Conservation (phyloP, 2,329 filamentous ascomycete genomes). For the Xylaria polymorpha region DNA sequence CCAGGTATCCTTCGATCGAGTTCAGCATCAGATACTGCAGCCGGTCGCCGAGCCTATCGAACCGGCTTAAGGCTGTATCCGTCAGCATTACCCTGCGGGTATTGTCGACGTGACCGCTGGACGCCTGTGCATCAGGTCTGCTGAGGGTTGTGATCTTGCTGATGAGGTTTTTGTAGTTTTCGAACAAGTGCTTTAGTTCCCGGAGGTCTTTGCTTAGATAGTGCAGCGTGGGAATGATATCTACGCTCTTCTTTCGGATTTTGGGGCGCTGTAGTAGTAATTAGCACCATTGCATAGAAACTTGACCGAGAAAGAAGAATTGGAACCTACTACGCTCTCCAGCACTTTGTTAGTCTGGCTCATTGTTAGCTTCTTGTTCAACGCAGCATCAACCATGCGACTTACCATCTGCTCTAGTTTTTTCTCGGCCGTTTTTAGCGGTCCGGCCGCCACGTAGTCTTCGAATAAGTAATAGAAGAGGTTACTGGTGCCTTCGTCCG, state of each 20-base stretch:
- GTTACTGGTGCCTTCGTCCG: constrained; percentile 65
- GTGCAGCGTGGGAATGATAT: constrained; percentile 69
- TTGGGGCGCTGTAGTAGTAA: constrained; percentile 44
- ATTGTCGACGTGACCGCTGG: constrained; percentile 26
- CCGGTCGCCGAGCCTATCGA: constrained; percentile 68
- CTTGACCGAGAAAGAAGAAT: background rate
- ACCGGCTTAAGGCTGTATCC: constrained; percentile 64
- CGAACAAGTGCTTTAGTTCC: constrained; percentile 69
- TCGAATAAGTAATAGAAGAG: constrained; percentile 76
- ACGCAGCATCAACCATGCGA: constrained; percentile 16
- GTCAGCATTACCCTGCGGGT: constrained; percentile 50
- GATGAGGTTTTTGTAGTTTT: constrained; percentile 70
- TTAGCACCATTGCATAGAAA: constrained; percentile 28
- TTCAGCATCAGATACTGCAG: constrained; percentile 70
- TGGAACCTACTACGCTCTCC: constrained; percentile 50
- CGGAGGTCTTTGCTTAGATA: constrained; percentile 70
- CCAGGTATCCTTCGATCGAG: constrained; percentile 71
- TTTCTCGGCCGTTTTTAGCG: constrained; percentile 59
- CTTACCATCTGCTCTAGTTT: constrained; percentile 63
- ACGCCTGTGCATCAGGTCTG: constrained; percentile 37
- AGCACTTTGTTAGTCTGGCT: constrained; percentile 52
- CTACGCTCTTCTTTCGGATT: constrained; percentile 56
- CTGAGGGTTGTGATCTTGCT: constrained; percentile 64
- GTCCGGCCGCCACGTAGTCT: constrained; percentile 70
- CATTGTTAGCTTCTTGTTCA: constrained; percentile 33